Percentiles rank a stretch among this genome's conserved stretches.
Evolutionary conservation across 768 basidiomycete species (phyloP).

Genomic region (Hydnum rufescens): DNA sequence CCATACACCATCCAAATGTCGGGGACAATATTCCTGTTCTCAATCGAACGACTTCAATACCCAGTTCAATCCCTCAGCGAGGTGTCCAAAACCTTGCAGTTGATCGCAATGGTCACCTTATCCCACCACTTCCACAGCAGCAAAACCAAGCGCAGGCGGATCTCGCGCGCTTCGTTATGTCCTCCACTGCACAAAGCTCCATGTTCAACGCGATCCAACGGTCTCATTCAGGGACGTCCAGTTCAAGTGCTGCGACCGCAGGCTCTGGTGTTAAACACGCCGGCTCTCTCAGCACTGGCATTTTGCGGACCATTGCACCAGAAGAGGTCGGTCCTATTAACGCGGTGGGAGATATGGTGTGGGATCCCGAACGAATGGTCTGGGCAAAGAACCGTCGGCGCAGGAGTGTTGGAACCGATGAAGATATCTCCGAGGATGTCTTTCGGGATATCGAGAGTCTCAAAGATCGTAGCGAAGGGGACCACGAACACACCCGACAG

Average conservation of each 20-base stretch:
- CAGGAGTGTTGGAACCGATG: slow-evolving; percentile 17
- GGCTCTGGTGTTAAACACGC: slow-evolving; percentile 73
- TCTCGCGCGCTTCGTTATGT: slow-evolving; percentile 75
- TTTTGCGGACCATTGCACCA: slow-evolving; percentile 52
- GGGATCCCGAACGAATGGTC: slow-evolving; percentile 61
- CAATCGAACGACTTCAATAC: neutral
- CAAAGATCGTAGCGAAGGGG: slow-evolving; percentile 27
- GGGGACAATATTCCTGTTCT: neutral
- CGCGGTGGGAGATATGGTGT: slow-evolving; percentile 71
- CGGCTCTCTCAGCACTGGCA: slow-evolving; percentile 29
- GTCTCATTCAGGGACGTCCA: slow-evolving; percentile 10
- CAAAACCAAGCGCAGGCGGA: slow-evolving; percentile 22
- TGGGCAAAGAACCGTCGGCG: slow-evolving; percentile 48
- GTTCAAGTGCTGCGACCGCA: slow-evolving; percentile 25
- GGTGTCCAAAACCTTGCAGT: neutral
- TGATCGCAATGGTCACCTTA: neutral
- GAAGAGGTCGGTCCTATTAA: slow-evolving; percentile 52
- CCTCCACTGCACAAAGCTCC: slow-evolving; percentile 24
- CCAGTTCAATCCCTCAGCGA: neutral
- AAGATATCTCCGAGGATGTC: slow-evolving; percentile 60
- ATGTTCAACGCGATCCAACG: slow-evolving; percentile 2
- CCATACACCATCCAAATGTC: too few relatives aligned
- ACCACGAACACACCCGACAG: neutral
- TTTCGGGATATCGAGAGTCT: slow-evolving; percentile 85
- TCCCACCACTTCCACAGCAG: too few relatives aligned